phyloP scores from a whole-genome alignment of 2,329 filamentous ascomycete species.

The Alternaria incomplexa region DNA sequence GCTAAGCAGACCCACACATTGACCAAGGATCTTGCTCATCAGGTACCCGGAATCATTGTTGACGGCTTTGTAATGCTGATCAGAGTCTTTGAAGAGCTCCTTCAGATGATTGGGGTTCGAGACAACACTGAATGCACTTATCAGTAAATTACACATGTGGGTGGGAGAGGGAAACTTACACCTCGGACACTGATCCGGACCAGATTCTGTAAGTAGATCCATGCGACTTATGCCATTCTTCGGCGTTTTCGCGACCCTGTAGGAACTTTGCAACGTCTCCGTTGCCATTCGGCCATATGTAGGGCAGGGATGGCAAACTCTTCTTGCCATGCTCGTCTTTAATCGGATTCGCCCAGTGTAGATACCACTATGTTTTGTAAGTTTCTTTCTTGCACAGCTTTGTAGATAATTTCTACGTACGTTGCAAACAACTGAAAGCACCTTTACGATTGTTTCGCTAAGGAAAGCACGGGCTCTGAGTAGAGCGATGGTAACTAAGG shows the following conservation, averaged over 20 bases:
- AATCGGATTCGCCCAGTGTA: no score
- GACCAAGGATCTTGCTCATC: conserved; percentile 50
- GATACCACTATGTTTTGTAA: no score
- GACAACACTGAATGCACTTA: conserved; percentile 40
- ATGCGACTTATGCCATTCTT: conserved; percentile 39
- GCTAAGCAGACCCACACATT: conserved; percentile 53
- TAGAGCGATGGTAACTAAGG: no score
- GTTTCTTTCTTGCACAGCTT: no score
- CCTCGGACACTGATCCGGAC: conserved; percentile 47
- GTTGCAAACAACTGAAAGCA: no score
- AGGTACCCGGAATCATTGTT: conserved; percentile 52
- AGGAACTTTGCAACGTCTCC: conserved; percentile 52
- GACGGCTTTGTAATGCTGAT: conserved; percentile 51
- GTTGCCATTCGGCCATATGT: conserved; percentile 20
- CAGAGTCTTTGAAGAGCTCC: conserved; percentile 52
- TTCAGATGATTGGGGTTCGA: conserved; percentile 45
- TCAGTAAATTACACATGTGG: no score
- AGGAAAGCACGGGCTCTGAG: no score
- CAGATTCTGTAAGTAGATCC: conserved; percentile 46
- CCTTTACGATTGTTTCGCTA: no score
- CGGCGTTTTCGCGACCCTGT: conserved; percentile 41
- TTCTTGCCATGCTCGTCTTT: neutral
- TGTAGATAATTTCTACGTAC: no score
- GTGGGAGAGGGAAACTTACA: conserved; percentile 35
- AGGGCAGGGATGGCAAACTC: conserved; percentile 6